phyloP scores from a whole-genome alignment of 2,329 filamentous ascomycete species.

The Chaetomiaceae sp. region DNA sequence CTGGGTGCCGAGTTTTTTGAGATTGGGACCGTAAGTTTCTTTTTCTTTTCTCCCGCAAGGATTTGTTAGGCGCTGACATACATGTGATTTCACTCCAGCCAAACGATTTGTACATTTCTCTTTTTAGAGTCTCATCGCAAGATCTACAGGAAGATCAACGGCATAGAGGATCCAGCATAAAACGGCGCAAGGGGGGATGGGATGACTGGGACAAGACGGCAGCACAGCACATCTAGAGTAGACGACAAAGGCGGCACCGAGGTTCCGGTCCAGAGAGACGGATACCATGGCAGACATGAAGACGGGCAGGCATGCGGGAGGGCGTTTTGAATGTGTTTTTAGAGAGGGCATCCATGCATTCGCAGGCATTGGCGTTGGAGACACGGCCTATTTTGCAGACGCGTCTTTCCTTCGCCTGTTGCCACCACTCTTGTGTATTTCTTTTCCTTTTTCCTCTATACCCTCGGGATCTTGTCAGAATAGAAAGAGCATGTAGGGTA shows the following conservation, averaged over 20 bases:
- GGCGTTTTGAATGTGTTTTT: slow-evolving; percentile 7
- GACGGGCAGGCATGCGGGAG: background rate
- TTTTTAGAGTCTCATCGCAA: slow-evolving; percentile 85
- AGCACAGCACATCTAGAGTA: background rate
- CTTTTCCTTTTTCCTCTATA: slow-evolving; percentile 6
- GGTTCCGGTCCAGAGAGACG: no score
- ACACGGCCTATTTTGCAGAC: background rate
- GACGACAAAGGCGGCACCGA: background rate
- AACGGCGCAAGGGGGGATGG: slow-evolving; percentile 1
- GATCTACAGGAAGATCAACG: slow-evolving; percentile 57
- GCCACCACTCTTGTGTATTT: background rate
- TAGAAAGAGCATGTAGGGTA: background rate
- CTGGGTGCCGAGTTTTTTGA: slow-evolving; percentile 73
- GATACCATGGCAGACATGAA: slow-evolving; percentile 1
- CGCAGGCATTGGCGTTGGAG: slow-evolving; percentile 2
- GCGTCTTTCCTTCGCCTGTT: background rate
- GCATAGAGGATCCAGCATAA: slow-evolving; percentile 33
- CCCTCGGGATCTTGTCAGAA: background rate
- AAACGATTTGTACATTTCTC: slow-evolving; percentile 83
- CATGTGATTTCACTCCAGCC: slow-evolving; percentile 37
- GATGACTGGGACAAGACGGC: slow-evolving; percentile 20
- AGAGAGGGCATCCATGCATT: slow-evolving; percentile 1
- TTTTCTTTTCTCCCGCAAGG: slow-evolving; percentile 19
- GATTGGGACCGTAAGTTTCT: slow-evolving; percentile 55
- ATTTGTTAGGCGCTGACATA: background rate